A percentile compares a stretch with the other conserved stretches of the same genome.
These are phyloP conservation scores for Tephrocybe sp. DNA, from an alignment of 768 basidiomycete genomes.

Conservation along the genomic window DNA sequence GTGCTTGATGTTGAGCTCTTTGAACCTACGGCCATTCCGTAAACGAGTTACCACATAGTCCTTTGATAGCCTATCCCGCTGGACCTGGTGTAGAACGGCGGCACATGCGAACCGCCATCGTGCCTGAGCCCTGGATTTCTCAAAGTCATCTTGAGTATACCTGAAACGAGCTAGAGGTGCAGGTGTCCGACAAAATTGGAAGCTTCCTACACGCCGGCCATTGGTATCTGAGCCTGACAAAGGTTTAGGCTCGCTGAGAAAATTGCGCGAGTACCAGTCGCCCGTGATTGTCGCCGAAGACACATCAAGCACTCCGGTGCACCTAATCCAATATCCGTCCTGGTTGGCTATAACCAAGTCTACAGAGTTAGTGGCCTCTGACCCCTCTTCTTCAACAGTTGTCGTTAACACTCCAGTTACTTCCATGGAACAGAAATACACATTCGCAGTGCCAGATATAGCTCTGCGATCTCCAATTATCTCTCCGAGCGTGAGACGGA, in stretches of 20 bases:
- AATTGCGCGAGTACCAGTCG: not conserved
- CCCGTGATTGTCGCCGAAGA: not conserved
- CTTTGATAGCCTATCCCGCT: not conserved
- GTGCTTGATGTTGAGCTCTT: not conserved
- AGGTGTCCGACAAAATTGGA: conserved; percentile 4
- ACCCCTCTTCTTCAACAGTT: not conserved
- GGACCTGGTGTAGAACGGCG: not conserved
- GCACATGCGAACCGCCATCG: conserved; percentile 3
- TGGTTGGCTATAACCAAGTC: not conserved
- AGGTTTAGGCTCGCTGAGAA: not conserved
- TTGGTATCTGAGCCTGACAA: not conserved
- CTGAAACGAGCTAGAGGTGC: not conserved
- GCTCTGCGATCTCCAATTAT: not conserved
- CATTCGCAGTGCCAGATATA: not conserved
- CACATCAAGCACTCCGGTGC: not conserved
- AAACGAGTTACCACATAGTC: not conserved
- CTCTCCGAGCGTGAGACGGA: not conserved
- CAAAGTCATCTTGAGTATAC: not conserved
- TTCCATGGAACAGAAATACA: not conserved
- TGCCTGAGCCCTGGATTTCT: not conserved
- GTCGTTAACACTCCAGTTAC: not conserved
- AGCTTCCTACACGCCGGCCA: not conserved
- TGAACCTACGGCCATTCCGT: conserved; percentile 5
- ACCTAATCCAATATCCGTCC: conserved; percentile 3
- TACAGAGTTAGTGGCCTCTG: not conserved